A percentile compares a stretch with the other conserved stretches of the same genome.
These are phyloP conservation scores for Acer yangbiense DNA, from an alignment of 345 rosid species.

Conservation along the genomic window DNA sequence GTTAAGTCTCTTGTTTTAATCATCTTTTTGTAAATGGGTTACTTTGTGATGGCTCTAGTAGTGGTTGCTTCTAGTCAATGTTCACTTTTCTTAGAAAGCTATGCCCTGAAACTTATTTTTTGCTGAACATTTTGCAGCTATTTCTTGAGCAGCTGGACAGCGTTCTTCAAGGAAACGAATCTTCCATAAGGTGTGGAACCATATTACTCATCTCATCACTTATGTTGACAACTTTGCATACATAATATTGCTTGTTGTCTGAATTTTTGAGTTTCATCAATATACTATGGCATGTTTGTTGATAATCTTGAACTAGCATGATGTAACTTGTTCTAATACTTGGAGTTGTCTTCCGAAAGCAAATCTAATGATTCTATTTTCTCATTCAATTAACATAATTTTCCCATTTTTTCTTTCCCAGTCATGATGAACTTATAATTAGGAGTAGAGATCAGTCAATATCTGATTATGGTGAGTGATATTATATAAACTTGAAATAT, in stretches of 20 bases:
- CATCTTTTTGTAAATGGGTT: neutral
- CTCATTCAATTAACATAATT: constrained; percentile 19
- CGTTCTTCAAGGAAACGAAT: constrained; percentile 80
- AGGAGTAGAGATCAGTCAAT: constrained; percentile 89
- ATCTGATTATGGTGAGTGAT: constrained; percentile 87
- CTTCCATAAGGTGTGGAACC: constrained; percentile 63
- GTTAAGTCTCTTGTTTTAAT: neutral
- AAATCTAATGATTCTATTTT: constrained; percentile 15
- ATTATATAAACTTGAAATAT: constrained; percentile 16
- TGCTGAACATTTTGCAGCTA: constrained; percentile 52
- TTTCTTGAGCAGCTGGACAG: constrained; percentile 90
- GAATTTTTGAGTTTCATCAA: neutral
- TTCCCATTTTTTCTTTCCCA: constrained; percentile 35
- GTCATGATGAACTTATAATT: constrained; percentile 75
- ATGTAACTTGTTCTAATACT: neutral
- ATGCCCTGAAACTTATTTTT: neutral
- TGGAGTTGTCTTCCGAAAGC: constrained; percentile 3
- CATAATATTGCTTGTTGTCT: neutral
- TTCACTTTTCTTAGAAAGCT: constrained; percentile 10
- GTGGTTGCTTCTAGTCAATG: constrained; percentile 4
- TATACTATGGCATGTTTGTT: neutral
- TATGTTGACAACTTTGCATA: neutral
- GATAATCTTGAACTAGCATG: neutral
- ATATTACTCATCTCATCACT: constrained; percentile 4
- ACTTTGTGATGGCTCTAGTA: neutral